phyloP scores from a whole-genome alignment of 106 monocot genomes.

The Phalaenopsis equestris region DNA sequence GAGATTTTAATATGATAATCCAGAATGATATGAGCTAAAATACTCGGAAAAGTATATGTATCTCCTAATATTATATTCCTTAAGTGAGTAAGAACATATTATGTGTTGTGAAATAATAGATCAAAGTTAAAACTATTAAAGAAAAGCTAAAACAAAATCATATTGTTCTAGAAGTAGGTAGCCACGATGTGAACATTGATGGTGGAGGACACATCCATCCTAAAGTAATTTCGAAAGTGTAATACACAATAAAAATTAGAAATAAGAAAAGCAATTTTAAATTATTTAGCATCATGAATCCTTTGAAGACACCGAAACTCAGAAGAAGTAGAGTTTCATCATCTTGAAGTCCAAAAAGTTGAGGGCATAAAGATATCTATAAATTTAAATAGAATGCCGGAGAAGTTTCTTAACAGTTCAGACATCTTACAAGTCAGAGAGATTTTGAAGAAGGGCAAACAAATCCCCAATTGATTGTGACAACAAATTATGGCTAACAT shows the following conservation, averaged over 20 bases:
- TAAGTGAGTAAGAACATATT: background rate
- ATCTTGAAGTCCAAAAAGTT: background rate
- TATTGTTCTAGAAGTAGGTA: too few relatives aligned
- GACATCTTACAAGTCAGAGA: conserved; percentile 68
- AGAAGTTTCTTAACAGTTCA: background rate
- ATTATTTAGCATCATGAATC: background rate
- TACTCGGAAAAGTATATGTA: background rate
- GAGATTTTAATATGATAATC: background rate
- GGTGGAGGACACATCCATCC: background rate
- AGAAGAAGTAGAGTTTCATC: background rate
- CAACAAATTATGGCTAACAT: conserved; percentile 68
- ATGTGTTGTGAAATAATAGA: background rate
- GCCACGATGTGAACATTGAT: background rate
- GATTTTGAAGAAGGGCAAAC: conserved; percentile 46
- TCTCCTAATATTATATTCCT: background rate
- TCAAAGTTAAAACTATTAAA: too few relatives aligned
- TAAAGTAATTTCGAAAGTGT: background rate
- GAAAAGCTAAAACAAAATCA: too few relatives aligned
- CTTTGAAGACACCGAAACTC: background rate
- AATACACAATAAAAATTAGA: background rate
- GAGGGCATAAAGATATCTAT: background rate
- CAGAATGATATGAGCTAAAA: too few relatives aligned
- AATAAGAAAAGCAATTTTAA: background rate
- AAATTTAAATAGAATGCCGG: background rate
- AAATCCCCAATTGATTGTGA: conserved; percentile 62